Base-by-base conservation (phyloP, 2,329 filamentous ascomycete genomes). In the Penicillium decumbens region DNA sequence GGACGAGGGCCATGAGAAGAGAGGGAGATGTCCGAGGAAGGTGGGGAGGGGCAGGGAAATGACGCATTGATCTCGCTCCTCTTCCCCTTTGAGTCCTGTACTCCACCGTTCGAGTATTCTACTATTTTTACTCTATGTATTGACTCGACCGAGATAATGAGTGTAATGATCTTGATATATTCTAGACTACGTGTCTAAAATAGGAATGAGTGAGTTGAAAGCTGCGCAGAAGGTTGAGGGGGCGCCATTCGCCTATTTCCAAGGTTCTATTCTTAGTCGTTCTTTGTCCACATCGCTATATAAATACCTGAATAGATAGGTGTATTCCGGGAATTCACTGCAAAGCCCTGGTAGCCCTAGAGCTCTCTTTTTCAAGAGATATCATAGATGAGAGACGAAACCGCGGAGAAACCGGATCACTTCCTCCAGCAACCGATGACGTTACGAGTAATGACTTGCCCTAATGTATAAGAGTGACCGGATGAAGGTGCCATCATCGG, bases 1-100 rank as follows among this genome's bases (percentile, higher is more conserved):
- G 54, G 53, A 49, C 51, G 33, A 59, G 48, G 49, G 46, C 47
- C 60, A 62, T 58, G 54, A 51, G 60, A 60, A 62, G 64, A 55
- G 49, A 59, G 57, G 59, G 58, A 56, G 61, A 51, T 49, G 51
- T 54, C 50, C 50, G 52, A 42, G 13, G 28, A 49, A 55, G 52
- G 59, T 59, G 58, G 57, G 52, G 59, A 59, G 58, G 59, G 57
- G 57, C 57, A 45, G 56, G 33, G 50, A 53, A 56, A 61, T 61
- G 59, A 61, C 59, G 59, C 59, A 61, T 60, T 60, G 59, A 59
- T 59, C 55, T 56, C 49, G 23, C 28, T 33, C 18, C 33, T 37
- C 33, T 37, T 20, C 33, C 20, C 15, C 18, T 37, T 37, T 10
- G 15, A 18, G 15, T 20, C 33, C 33, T 18, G 7, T 20, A 10